Conservation (phyloP, 1,284 basidiomycete genomes). For the Cutaneotrichosporon spelunceum region DNA sequence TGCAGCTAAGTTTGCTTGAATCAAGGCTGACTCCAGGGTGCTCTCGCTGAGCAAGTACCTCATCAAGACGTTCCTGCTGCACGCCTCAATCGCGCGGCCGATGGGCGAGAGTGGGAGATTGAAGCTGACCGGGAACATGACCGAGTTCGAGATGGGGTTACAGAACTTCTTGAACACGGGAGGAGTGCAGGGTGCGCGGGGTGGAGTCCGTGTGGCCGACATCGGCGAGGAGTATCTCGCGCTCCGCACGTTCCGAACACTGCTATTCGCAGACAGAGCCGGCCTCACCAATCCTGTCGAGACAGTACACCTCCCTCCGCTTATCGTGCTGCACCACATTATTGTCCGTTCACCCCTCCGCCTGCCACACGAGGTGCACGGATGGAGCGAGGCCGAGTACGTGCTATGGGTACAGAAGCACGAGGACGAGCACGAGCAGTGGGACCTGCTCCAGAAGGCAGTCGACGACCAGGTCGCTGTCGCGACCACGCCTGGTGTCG, state of each 20-base stretch:
- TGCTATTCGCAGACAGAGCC: constrained; percentile 78
- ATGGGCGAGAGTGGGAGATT: constrained; percentile 85
- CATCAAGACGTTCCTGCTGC: constrained; percentile 78
- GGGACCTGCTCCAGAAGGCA: constrained; percentile 42
- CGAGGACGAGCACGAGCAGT: constrained; percentile 35
- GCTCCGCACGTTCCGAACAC: constrained; percentile 69
- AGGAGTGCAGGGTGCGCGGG: constrained; percentile 56
- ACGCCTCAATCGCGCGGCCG: constrained; percentile 81
- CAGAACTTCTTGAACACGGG: constrained; percentile 65
- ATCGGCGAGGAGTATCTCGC: constrained; percentile 76
- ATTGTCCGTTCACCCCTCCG: constrained; percentile 81
- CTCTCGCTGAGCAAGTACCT: constrained; percentile 67
- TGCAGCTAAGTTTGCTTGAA: neutral
- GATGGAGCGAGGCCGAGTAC: constrained; percentile 90
- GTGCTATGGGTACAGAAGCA: constrained; percentile 49
- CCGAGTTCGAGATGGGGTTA: constrained; percentile 86
- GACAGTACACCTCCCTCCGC: constrained; percentile 68
- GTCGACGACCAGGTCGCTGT: constrained; percentile 40
- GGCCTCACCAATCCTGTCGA: constrained; percentile 63
- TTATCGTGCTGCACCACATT: constrained; percentile 85
- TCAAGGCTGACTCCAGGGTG: constrained; percentile 56
- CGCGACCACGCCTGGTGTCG: neutral
- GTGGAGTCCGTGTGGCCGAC: constrained; percentile 63
- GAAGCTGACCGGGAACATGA: constrained; percentile 90
- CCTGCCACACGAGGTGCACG: constrained; percentile 78